Evolutionary conservation across 768 basidiomycete species (phyloP).

Genomic region (Lentinula detonsa): DNA sequence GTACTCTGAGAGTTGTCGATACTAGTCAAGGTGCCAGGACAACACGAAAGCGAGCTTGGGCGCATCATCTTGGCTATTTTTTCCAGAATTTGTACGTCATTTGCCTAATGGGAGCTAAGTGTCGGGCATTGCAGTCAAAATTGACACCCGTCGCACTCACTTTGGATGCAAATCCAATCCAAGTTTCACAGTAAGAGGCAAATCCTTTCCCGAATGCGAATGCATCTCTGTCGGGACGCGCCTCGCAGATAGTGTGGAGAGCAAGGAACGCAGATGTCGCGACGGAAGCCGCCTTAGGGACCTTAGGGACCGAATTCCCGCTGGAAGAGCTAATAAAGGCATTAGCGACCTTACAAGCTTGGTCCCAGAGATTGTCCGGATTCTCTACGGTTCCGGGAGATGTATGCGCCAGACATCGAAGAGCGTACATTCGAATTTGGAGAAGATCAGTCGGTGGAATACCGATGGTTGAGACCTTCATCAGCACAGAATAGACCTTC

Average conservation of each 20-base stretch:
- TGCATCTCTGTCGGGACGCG: constrained; percentile 21
- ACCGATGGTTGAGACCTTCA: constrained; percentile 21
- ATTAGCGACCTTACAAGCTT: constrained; percentile 44
- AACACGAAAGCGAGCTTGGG: neutral
- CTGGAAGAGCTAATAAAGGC: constrained; percentile 32
- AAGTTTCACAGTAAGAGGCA: constrained; percentile 62
- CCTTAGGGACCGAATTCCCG: constrained; percentile 19
- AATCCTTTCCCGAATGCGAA: constrained; percentile 52
- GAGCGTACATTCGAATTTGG: constrained; percentile 41
- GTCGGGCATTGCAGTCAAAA: neutral
- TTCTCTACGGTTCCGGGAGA: constrained; percentile 39
- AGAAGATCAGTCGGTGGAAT: constrained; percentile 21
- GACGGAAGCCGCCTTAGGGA: constrained; percentile 23
- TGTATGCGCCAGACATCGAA: constrained; percentile 40
- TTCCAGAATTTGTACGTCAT: constrained; percentile 42
- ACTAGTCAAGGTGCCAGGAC: constrained; percentile 10
- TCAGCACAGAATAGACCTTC: constrained; percentile 51
- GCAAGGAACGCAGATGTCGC: constrained; percentile 39
- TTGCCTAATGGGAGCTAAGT: constrained; percentile 26
- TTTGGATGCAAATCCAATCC: constrained; percentile 61
- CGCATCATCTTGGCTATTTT: constrained; percentile 38
- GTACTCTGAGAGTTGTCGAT: constrained; percentile 8
- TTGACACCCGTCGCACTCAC: constrained; percentile 26
- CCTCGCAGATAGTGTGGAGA: constrained; percentile 35
- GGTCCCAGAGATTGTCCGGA: constrained; percentile 65